A percentile compares a stretch with the other conserved stretches of the same genome.
These are phyloP conservation scores for Trypanosoma conorhini DNA, from an alignment of 208 protist genomes.

Conservation along the genomic window DNA sequence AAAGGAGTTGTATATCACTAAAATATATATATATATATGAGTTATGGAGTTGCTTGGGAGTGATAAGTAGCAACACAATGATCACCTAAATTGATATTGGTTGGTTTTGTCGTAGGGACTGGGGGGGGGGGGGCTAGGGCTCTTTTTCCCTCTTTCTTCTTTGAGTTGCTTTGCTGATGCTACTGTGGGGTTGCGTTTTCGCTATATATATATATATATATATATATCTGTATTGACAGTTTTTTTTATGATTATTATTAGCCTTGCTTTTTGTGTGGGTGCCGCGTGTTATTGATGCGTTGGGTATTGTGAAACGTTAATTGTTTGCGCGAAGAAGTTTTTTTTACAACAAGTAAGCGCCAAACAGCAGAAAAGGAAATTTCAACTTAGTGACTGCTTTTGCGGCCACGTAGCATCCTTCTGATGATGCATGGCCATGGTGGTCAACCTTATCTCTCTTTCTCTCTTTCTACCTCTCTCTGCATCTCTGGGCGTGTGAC, in stretches of 20 bases:
- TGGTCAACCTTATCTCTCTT: neutral
- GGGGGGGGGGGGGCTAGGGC: neutral
- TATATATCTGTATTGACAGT: neutral
- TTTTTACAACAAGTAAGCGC: too few relatives aligned
- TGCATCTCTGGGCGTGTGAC: constrained; percentile 8
- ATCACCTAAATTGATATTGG: neutral
- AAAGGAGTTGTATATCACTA: neutral
- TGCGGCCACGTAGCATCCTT: neutral
- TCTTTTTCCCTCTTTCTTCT: neutral
- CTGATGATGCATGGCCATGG: neutral
- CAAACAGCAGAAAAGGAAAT: too few relatives aligned
- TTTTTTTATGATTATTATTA: neutral
- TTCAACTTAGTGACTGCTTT: too few relatives aligned
- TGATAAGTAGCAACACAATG: neutral
- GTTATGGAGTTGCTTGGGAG: neutral
- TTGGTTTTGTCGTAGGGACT: neutral
- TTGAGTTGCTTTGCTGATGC: neutral
- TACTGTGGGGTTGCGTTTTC: neutral
- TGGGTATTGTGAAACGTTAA: neutral
- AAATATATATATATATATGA: neutral
- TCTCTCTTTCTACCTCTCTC: constrained; percentile 2
- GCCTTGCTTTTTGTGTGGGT: neutral
- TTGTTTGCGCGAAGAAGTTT: too few relatives aligned
- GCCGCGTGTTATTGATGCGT: neutral
- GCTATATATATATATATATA: neutral